These are phyloP conservation scores for Euphorbia pulcherrima DNA, from an alignment of 345 rosid genomes.

Conservation along the genomic window DNA sequence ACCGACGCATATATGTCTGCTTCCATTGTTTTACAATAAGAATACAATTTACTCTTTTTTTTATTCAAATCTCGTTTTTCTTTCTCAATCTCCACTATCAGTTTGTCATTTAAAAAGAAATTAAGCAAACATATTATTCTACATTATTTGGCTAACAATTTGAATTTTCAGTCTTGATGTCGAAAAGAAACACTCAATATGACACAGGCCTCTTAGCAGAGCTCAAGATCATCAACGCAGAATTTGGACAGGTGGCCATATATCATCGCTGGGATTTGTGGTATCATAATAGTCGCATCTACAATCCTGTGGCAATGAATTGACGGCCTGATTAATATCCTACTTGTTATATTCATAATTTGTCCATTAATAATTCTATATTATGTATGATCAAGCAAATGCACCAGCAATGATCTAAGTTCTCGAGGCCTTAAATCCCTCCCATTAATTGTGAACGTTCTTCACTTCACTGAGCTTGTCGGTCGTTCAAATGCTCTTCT, in stretches of 20 bases:
- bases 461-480: conserved; percentile 21
- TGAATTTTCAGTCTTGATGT: too few species aligned
- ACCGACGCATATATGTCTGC: too few species aligned
- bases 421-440: conserved; percentile 22
- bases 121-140: too few species aligned
- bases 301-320: background rate
- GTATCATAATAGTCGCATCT: background rate
- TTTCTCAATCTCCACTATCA: too few species aligned
- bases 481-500: conserved; percentile 21
- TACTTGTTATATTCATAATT: background rate
- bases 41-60: too few species aligned
- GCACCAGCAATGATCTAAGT: background rate
- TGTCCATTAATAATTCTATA: background rate
- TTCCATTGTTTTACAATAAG: too few species aligned
- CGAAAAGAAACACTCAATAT: too few species aligned
- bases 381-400: conserved; percentile 11
- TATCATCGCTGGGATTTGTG: background rate
- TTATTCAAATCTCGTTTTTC: too few species aligned
- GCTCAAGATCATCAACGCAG: conserved; percentile 18
- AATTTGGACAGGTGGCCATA: conserved; percentile 19
- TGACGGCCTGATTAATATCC: too few species aligned
- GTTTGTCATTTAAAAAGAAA: too few species aligned
- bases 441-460: conserved; percentile 8
- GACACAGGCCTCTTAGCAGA: conserved; percentile 12
- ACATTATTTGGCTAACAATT: too few species aligned